Evolutionary conservation across 768 basidiomycete genomes (phyloP).

Genomic region (Lactifluus pinguis): DNA sequence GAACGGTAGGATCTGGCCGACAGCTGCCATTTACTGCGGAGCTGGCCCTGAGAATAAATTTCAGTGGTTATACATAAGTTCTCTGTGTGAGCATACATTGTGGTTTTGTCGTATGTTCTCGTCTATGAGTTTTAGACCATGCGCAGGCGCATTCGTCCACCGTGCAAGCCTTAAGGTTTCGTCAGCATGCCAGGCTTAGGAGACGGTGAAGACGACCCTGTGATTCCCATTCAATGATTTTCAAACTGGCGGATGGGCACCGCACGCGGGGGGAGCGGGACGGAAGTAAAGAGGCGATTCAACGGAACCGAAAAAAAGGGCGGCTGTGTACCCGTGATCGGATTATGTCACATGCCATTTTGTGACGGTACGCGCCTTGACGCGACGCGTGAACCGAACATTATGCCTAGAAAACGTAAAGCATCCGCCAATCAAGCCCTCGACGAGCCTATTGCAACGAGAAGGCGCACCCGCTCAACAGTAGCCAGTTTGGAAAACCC

Average conservation of each 20-base stretch:
- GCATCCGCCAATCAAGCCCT: slow-evolving; percentile 6
- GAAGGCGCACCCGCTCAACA: slow-evolving; percentile 19
- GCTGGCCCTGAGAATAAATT: slow-evolving; percentile 40
- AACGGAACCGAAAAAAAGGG: not conserved
- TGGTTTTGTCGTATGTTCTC: slow-evolving; percentile 67
- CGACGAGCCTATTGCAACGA: slow-evolving; percentile 17
- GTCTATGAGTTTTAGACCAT: slow-evolving; percentile 56
- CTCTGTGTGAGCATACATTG: slow-evolving; percentile 36
- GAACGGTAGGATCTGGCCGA: slow-evolving; percentile 69
- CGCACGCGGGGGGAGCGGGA: not conserved
- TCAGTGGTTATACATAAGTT: slow-evolving; percentile 11
- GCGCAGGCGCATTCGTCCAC: slow-evolving; percentile 75
- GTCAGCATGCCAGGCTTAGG: not conserved
- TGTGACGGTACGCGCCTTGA: not conserved
- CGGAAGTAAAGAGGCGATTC: too few species aligned
- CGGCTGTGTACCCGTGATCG: not conserved
- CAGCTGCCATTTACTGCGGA: slow-evolving; percentile 58
- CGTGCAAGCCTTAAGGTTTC: slow-evolving; percentile 48
- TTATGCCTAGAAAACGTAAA: slow-evolving; percentile 30
- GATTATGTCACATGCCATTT: not conserved
- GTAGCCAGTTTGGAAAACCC: slow-evolving; percentile 1
- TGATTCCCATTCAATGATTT: slow-evolving; percentile 16
- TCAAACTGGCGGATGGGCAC: not conserved
- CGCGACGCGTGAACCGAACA: not conserved
- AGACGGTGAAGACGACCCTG: slow-evolving; percentile 10